These are phyloP conservation scores for Arthrobotrys musiformis DNA, from an alignment of 2,329 filamentous ascomycete species.

Conservation along the genomic window DNA sequence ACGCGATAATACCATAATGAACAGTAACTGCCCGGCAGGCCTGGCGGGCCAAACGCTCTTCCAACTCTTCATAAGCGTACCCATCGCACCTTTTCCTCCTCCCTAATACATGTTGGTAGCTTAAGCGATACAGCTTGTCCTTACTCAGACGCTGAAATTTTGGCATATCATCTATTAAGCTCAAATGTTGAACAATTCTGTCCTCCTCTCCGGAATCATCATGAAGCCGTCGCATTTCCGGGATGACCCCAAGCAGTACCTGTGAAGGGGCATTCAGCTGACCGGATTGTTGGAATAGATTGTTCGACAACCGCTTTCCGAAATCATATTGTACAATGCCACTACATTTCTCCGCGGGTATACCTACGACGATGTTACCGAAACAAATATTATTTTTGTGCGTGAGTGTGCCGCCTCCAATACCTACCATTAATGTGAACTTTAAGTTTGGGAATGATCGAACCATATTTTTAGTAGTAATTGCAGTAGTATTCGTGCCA, in stretches of 20 bases:
- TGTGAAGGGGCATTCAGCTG: neutral
- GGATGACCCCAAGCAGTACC: neutral
- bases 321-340: constrained; percentile 25
- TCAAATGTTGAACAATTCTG: constrained; percentile 26
- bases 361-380: constrained; percentile 2
- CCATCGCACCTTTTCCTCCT: too few relatives aligned
- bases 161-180: constrained; percentile 24
- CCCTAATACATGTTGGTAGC: too few relatives aligned
- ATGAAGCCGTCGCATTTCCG: neutral
- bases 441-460: constrained; percentile 16
- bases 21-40: too few relatives aligned
- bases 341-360: neutral
- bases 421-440: constrained; percentile 28
- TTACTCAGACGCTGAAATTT: neutral
- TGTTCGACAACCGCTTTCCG: neutral
- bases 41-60: too few relatives aligned
- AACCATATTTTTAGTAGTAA: constrained; percentile 30
- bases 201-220: constrained; percentile 5
- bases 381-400: neutral
- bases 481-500: neutral
- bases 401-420: constrained; percentile 23
- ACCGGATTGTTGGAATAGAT: neutral
- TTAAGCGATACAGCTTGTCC: neutral
- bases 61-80: constrained; percentile 5
- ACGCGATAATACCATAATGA: constrained; percentile 18